Conservation (phyloP, 371 early-diverging fungal genomes). For the Mucor lusitanicus region DNA sequence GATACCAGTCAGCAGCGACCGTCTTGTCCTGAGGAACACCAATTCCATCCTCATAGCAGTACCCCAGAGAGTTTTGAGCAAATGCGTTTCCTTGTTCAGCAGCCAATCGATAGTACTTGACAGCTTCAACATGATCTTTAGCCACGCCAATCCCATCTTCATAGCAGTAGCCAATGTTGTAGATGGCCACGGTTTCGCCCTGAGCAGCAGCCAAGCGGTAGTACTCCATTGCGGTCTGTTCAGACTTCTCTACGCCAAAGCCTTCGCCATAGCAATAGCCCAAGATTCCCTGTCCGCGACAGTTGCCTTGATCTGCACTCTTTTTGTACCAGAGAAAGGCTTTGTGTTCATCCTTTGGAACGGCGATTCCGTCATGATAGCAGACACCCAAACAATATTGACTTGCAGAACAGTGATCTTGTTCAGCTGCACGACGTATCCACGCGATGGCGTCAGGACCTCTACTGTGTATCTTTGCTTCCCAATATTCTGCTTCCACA, state of each 20-base stretch:
- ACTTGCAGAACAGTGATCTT: constrained; percentile 43
- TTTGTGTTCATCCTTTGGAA: constrained; percentile 49
- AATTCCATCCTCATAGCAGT: constrained; percentile 79
- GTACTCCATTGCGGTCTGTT: constrained; percentile 71
- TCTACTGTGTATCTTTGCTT: constrained; percentile 26
- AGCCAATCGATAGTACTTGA: constrained; percentile 73
- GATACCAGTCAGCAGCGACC: constrained; percentile 64
- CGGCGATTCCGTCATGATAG: constrained; percentile 73
- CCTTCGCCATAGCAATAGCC: constrained; percentile 83
- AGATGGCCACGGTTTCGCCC: constrained; percentile 74
- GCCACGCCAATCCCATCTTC: constrained; percentile 82
- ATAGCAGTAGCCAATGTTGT: constrained; percentile 84
- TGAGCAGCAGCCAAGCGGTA: constrained; percentile 67
- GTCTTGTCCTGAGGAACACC: constrained; percentile 60
- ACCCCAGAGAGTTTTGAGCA: constrained; percentile 82
- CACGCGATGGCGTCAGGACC: constrained; percentile 39
- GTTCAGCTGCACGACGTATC: constrained; percentile 59
- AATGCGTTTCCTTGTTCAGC: constrained; percentile 79
- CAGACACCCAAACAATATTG: constrained; percentile 72
- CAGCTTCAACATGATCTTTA: constrained; percentile 66
- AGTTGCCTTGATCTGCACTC: constrained; percentile 68
- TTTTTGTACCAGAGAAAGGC: constrained; percentile 69
- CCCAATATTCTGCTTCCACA: constrained; percentile 70
- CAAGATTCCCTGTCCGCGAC: constrained; percentile 70
- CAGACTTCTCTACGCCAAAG: constrained; percentile 72